A percentile compares a stretch with the other conserved stretches of the same genome.
phyloP scores from a whole-genome alignment of 2,329 filamentous ascomycete species.

The Cercospora berteroae region DNA sequence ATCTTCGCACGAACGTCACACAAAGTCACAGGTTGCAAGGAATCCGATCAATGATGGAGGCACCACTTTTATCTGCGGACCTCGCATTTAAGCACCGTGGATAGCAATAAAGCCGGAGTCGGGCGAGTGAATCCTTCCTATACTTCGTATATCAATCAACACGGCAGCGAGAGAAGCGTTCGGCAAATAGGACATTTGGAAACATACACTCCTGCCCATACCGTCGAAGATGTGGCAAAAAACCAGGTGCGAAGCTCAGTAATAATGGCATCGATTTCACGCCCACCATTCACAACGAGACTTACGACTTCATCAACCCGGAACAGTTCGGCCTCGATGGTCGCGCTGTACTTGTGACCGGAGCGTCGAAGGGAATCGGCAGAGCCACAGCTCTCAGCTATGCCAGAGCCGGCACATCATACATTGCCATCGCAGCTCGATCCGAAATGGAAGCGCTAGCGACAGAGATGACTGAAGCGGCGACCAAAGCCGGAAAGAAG shows the following conservation, averaged over 20 bases:
- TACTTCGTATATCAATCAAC: not conserved
- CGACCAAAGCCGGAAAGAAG: constrained; percentile 36
- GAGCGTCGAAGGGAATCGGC: constrained; percentile 44
- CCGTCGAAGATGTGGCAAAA: constrained; percentile 1
- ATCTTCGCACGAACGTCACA: not conserved
- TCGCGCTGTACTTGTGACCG: constrained; percentile 54
- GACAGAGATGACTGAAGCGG: constrained; percentile 39
- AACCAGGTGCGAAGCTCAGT: not conserved
- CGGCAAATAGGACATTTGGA: too few relatives aligned
- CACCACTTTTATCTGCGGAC: not conserved
- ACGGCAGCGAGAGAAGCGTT: not conserved
- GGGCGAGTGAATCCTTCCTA: not conserved
- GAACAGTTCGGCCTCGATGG: constrained; percentile 36
- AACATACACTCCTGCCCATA: not conserved
- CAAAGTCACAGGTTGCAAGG: not conserved
- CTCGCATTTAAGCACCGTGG: not conserved
- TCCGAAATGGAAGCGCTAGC: constrained; percentile 45
- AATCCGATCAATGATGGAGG: not conserved
- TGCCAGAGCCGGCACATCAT: constrained; percentile 53
- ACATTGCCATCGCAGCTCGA: constrained; percentile 56
- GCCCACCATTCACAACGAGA: constrained; percentile 38
- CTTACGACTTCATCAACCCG: constrained; percentile 52
- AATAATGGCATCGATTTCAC: constrained; percentile 27
- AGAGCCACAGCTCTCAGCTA: constrained; percentile 55
- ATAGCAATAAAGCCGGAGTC: not conserved